phyloP scores from a whole-genome alignment of 345 rosid genomes.

The Alliaria petiolata region DNA sequence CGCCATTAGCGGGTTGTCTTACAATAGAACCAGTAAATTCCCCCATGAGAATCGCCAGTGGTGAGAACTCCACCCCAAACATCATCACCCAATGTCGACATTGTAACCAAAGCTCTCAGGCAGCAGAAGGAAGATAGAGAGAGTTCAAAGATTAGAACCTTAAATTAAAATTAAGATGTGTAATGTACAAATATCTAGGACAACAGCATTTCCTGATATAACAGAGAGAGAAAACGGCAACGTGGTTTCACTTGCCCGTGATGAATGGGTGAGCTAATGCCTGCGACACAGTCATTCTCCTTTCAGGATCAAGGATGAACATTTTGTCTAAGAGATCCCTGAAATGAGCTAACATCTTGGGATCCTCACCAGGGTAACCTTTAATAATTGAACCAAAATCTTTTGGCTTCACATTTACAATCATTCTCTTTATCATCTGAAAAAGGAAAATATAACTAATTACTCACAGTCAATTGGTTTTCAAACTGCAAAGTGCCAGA shows the following conservation, averaged over 20 bases:
- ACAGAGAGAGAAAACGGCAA: conserved; percentile 49
- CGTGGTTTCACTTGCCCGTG: conserved; percentile 99
- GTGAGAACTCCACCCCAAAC: conserved; percentile 60
- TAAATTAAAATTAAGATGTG: conserved; percentile 48
- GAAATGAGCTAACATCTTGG: conserved; percentile 83
- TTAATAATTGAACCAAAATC: conserved; percentile 81
- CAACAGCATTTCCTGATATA: conserved; percentile 80
- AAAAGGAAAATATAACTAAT: conserved; percentile 20
- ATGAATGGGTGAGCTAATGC: conserved; percentile 95
- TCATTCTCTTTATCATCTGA: conserved; percentile 79
- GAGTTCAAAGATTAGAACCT: conserved; percentile 77
- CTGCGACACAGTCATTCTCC: conserved; percentile 87
- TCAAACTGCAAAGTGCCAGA: neutral
- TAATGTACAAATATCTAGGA: conserved; percentile 57
- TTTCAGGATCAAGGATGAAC: conserved; percentile 96
- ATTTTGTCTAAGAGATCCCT: conserved; percentile 91
- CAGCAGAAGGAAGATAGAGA: conserved; percentile 62
- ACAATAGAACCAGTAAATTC: conserved; percentile 93
- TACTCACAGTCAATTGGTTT: conserved; percentile 4
- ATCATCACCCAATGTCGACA: conserved; percentile 51
- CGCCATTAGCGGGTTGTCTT: conserved; percentile 92
- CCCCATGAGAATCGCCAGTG: conserved; percentile 70
- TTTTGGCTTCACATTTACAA: conserved; percentile 76
- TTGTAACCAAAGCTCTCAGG: conserved; percentile 54
- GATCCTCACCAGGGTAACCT: conserved; percentile 88